Base-by-base conservation (phyloP, 108 stramenopile genomes). In the Cyclotella baltica region DNA sequence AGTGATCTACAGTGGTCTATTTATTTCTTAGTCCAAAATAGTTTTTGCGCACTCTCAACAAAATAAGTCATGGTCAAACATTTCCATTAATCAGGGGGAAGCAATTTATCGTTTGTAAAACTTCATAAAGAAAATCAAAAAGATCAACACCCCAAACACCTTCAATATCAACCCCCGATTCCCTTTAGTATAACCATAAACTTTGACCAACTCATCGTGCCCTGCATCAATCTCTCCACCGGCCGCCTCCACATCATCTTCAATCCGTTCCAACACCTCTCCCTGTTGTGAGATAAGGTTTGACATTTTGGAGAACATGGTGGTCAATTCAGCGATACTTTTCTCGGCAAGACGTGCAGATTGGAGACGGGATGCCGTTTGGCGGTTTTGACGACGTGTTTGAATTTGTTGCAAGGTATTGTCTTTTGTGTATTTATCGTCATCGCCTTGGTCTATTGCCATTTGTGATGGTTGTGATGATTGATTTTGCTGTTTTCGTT, bases 111-210 rank as follows among this genome's bases (percentile, higher is more conserved):
- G 19, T 85, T 68, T 77, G 75, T 94, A 96, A 23, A 91, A 80
- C 84, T 90, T 81, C 89, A 96, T 91, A 62, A 96, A 93, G 55
- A 96, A 62, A 61, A 96, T 92, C 53, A 96, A 76, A 83, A 93
- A 93, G 35, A 91, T 93, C 33, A 96, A 74, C 20, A 96, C 70
- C 4, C 70, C 85, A 85, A 94, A 96, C 0, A 86, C 84, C 68
- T 96, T 96, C 81, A 96, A 78, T 58, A 96, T 96, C 67, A 96
- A 70, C 4, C 87, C 89, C 19, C 95, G 89, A 80, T 96, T 96
- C 1, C 93, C 93, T 70, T 90, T 93, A 55, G 92, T 94, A 66
- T 88, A 70, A 6, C 79, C 72, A 65, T 96, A 90, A 29, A 96
- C 74, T 34, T 83, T 94, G 9, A 86, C 81, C 25, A 96, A 70